Evolutionary conservation across 768 basidiomycete species (phyloP).

Genomic region (Lactifluus piperatus): DNA sequence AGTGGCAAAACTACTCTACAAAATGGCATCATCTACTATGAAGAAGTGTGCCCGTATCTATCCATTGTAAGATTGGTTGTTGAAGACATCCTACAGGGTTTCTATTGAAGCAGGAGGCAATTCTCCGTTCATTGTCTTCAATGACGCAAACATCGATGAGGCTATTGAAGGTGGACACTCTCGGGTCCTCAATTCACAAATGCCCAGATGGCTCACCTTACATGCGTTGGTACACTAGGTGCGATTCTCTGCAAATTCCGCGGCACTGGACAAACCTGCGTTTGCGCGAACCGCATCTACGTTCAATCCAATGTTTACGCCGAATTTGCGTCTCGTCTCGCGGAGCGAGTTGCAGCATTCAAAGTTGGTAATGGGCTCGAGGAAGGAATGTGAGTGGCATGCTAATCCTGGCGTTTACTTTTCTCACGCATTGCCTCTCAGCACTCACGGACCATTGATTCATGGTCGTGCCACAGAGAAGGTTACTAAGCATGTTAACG

Average conservation of each 20-base stretch:
- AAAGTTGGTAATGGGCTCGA: slow-evolving; percentile 87
- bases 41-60: slow-evolving; percentile 55
- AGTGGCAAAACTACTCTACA: slow-evolving; percentile 69
- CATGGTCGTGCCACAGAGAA: slow-evolving; percentile 81
- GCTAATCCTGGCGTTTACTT: neutral
- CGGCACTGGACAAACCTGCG: slow-evolving; percentile 71
- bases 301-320: slow-evolving; percentile 90
- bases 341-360: slow-evolving; percentile 73
- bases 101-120: slow-evolving; percentile 92
- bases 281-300: slow-evolving; percentile 87
- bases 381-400: slow-evolving; percentile 49
- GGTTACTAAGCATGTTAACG: slow-evolving; percentile 76
- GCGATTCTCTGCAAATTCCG: slow-evolving; percentile 78
- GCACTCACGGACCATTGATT: slow-evolving; percentile 94
- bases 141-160: slow-evolving; percentile 87
- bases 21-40: slow-evolving; percentile 63
- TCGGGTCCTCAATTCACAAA: slow-evolving; percentile 8
- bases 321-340: slow-evolving; percentile 81
- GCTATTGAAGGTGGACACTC: slow-evolving; percentile 66
- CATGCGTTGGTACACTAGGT: slow-evolving; percentile 30
- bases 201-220: neutral
- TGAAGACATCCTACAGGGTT: slow-evolving; percentile 28
- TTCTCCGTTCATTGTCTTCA: slow-evolving; percentile 93
- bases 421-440: slow-evolving; percentile 23
- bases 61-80: neutral